Base-by-base conservation (phyloP, 140 eudicot species). In the Cichorium intybus region DNA sequence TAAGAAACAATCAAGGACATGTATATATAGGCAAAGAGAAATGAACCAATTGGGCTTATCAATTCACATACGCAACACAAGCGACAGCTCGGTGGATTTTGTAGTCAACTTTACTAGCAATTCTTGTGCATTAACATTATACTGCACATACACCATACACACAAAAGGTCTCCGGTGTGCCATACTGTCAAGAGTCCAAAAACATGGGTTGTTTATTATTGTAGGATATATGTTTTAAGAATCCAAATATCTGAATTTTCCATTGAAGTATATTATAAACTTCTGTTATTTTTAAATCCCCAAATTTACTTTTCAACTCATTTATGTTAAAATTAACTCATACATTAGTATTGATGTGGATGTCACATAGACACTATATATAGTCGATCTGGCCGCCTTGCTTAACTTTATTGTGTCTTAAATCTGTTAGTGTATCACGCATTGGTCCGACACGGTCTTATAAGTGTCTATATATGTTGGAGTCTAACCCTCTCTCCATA, bases 11-110 rank as follows among this genome's bases (percentile, higher is more conserved):
- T 24, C 39, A 53, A 27, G 66, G 59, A 28, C 18, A 43, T 27
- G 59, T 74, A 65, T 74, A 66, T 74, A 74, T 74, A 66, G 62
- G 79, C 16, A 50, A 66, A 35, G 26, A 60, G 24, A 72, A 18
- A 35, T 62, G 29, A 62, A 10, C 51, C 58, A 41, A 7, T 50
- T 29, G 37, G 46, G 68, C 24, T 31, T 33, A 47, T 65, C 56
- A 66, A 67, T 7, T 74, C 56, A 66, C 23, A 57, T 56, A 66
- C 63, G 56, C 33, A 59, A 72, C 27, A 62, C 56, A 37, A 51
- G 58, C 24, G 62, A 20, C n/a, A n/a, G n/a, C 59, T 21, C 35
- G 10, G 63, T 74, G 68, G 68, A 57, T 23, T 55, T 56, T 62
- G 26, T 24, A 8, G 17, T 74, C 79, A 74, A 74, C 62, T 73